phyloP scores from a whole-genome alignment of 2,329 filamentous ascomycete genomes.

The Aspergillus hortae region DNA sequence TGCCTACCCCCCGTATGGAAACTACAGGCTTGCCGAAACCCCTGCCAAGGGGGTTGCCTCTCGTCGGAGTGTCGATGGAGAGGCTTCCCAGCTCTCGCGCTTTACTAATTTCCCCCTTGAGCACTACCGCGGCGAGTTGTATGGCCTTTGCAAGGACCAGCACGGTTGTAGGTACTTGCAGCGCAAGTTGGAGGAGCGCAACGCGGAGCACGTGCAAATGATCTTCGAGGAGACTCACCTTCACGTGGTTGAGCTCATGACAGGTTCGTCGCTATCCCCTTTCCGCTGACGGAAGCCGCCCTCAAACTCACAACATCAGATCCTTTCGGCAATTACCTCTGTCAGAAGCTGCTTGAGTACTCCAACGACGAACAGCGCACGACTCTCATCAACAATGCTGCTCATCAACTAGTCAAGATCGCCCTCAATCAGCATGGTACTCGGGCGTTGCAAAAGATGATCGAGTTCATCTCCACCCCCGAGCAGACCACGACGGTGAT shows the following conservation, averaged over 20 bases:
- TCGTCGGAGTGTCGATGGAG: constrained; percentile 43
- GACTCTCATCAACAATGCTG: constrained; percentile 83
- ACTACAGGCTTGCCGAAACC: constrained; percentile 64
- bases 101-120: constrained; percentile 82
- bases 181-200: constrained; percentile 91
- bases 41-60: constrained; percentile 74
- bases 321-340: constrained; percentile 98
- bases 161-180: constrained; percentile 96
- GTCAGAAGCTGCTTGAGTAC: constrained; percentile 95
- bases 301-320: constrained; percentile 49
- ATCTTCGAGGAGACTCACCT: constrained; percentile 93
- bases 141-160: constrained; percentile 92
- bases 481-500: constrained; percentile 88
- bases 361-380: constrained; percentile 95
- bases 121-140: constrained; percentile 76
- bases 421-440: constrained; percentile 97
- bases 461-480: constrained; percentile 85
- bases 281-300: not conserved
- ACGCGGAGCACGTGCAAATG: constrained; percentile 77
- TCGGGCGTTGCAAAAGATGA: constrained; percentile 97
- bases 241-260: constrained; percentile 97
- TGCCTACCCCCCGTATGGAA: constrained; percentile 47
- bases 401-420: constrained; percentile 83
- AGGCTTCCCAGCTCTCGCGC: constrained; percentile 63
- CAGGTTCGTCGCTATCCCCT: constrained; percentile 45